phyloP scores from a whole-genome alignment of 345 rosid species.

The Acer yangbiense region DNA sequence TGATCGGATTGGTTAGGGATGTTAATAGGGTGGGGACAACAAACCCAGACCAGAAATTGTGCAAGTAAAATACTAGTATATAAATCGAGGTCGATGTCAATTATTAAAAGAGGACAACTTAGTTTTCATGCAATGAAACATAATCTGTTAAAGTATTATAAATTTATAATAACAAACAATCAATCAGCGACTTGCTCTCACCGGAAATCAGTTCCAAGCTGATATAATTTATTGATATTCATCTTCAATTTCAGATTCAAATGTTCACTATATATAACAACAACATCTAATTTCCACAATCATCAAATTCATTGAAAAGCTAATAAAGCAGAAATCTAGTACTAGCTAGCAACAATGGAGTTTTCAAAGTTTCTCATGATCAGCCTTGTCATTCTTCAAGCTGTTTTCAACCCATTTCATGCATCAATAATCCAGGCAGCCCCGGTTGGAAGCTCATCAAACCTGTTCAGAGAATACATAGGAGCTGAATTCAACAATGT shows the following conservation, averaged over 20 bases:
- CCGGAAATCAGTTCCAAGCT: background rate
- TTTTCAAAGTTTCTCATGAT: constrained; percentile 12
- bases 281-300: background rate
- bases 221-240: background rate
- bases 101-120: background rate
- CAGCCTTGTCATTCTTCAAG: constrained; percentile 23
- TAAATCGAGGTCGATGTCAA: too few species aligned
- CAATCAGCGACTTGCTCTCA: background rate
- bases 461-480: constrained; percentile 44
- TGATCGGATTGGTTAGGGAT: too few species aligned
- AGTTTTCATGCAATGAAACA: background rate
- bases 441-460: constrained; percentile 26
- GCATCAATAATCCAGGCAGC: constrained; percentile 10
- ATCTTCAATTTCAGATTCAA: background rate
- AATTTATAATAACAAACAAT: too few species aligned
- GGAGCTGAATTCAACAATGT: constrained; percentile 38
- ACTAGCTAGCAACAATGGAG: constrained; percentile 12
- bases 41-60: too few species aligned
- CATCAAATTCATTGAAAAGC: background rate
- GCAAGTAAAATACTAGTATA: too few species aligned
- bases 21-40: too few species aligned
- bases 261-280: constrained; percentile 7
- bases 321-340: background rate
- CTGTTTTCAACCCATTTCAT: constrained; percentile 4
- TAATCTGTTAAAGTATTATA: too few species aligned